Percentiles rank a stretch among this genome's conserved stretches.
Evolutionary conservation across 805 yeast genomes (phyloP).

Genomic region (Metschnikowia gelsemii): DNA sequence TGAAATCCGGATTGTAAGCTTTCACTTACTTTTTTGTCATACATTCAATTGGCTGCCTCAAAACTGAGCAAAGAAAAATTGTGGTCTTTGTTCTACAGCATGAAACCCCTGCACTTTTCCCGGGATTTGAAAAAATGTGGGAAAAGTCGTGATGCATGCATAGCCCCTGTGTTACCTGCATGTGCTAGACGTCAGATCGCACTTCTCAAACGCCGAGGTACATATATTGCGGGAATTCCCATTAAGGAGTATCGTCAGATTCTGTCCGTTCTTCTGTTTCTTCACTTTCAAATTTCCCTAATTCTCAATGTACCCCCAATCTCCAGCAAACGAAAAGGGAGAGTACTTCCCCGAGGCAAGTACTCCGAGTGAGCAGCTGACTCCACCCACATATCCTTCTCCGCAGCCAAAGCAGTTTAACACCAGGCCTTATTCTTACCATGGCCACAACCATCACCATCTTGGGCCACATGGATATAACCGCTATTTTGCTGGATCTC

Average conservation of each 20-base stretch:
- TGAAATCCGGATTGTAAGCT: too few relatives aligned
- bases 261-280: background rate
- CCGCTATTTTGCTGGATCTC: background rate
- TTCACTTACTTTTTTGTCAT: too few relatives aligned
- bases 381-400: conserved; percentile 6
- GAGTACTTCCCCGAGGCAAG: conserved; percentile 2
- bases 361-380: conserved; percentile 5
- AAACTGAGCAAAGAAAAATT: background rate
- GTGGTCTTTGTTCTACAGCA: background rate
- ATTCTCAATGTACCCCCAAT: conserved; percentile 7
- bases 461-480: conserved; percentile 2
- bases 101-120: conserved; percentile 1
- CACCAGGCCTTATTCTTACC: background rate
- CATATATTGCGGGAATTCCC: conserved; percentile 5
- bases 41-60: too few relatives aligned
- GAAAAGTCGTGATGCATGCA: conserved; percentile 1
- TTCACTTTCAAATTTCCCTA: background rate
- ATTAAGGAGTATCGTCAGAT: background rate
- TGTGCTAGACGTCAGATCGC: conserved; percentile 1
- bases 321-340: conserved; percentile 7
- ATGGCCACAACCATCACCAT: background rate
- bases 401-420: conserved; percentile 1
- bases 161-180: conserved; percentile 2
- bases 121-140: background rate
- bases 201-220: conserved; percentile 11